Evolutionary conservation across 257 asterid genomes (phyloP).

Genomic region (Fraxinus americana): DNA sequence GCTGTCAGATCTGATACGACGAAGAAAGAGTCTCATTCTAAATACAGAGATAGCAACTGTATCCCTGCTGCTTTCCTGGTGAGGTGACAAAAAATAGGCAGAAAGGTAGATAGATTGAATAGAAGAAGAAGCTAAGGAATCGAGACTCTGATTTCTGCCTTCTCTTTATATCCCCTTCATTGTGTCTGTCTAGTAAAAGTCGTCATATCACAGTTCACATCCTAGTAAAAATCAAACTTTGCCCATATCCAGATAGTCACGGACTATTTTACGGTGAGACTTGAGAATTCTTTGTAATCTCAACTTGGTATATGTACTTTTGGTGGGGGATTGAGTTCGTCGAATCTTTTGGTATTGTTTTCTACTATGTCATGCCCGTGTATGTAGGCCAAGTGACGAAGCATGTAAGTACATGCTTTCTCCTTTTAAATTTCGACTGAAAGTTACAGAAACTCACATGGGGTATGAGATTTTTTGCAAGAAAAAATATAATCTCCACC

Average conservation of each 20-base stretch:
- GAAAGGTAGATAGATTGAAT: conserved; percentile 24
- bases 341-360: neutral
- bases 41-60: conserved; percentile 24
- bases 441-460: conserved; percentile 15
- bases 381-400: neutral
- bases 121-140: conserved; percentile 24
- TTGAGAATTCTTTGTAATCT: neutral
- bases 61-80: conserved; percentile 36
- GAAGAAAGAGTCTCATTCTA: conserved; percentile 26
- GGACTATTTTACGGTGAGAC: neutral
- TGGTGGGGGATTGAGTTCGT: neutral
- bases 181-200: conserved; percentile 25
- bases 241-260: neutral
- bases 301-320: neutral
- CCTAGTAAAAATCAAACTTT: conserved; percentile 34
- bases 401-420: neutral
- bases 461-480: neutral
- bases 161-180: conserved; percentile 38
- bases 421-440: neutral
- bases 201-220: conserved; percentile 18
- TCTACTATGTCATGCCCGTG: neutral
- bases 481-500: conserved; percentile 13
- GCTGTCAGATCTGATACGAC: conserved; percentile 46
- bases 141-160: conserved; percentile 9
- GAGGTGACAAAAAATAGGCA: conserved; percentile 32